These are phyloP conservation scores for Helianthus tuberosus DNA, from an alignment of 129 eudicot species.

Conservation along the genomic window DNA sequence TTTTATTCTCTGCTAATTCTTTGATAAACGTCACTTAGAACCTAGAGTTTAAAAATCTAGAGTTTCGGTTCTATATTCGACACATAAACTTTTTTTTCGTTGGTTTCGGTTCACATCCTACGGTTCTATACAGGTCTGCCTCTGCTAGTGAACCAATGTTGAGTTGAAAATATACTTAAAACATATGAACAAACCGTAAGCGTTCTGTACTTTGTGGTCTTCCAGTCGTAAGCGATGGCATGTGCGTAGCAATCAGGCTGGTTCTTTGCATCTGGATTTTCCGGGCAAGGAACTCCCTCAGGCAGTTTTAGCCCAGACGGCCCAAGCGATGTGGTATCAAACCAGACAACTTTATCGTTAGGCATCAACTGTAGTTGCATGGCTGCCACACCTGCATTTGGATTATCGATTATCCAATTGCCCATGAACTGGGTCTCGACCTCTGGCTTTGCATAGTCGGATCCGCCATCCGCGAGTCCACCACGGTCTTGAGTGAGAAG, in stretches of 20 bases:
- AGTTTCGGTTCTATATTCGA: no score
- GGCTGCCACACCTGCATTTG: constrained; percentile 70
- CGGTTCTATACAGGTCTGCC: no score
- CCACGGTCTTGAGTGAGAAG: background rate
- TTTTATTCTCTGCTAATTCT: no score
- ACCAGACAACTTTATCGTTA: constrained; percentile 61
- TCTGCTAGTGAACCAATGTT: no score
- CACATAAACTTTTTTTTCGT: no score
- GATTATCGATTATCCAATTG: constrained; percentile 38
- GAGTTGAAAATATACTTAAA: background rate
- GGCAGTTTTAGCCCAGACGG: constrained; percentile 45
- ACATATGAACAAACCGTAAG: constrained; percentile 44
- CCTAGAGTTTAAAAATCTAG: no score
- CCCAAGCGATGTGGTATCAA: constrained; percentile 72
- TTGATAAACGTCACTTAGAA: no score
- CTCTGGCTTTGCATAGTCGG: constrained; percentile 25
- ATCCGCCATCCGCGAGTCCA: constrained; percentile 24
- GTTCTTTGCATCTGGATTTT: constrained; percentile 29
- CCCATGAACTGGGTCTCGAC: constrained; percentile 37
- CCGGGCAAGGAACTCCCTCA: constrained; percentile 27
- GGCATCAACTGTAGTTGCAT: constrained; percentile 93
- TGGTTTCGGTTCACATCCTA: no score
- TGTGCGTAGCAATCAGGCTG: constrained; percentile 71
- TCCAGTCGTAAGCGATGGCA: constrained; percentile 66
- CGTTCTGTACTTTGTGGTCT: constrained; percentile 40